Evolutionary conservation across 176 grass and related monocot genomes (phyloP).

Genomic region (Aechmea fasciata): DNA sequence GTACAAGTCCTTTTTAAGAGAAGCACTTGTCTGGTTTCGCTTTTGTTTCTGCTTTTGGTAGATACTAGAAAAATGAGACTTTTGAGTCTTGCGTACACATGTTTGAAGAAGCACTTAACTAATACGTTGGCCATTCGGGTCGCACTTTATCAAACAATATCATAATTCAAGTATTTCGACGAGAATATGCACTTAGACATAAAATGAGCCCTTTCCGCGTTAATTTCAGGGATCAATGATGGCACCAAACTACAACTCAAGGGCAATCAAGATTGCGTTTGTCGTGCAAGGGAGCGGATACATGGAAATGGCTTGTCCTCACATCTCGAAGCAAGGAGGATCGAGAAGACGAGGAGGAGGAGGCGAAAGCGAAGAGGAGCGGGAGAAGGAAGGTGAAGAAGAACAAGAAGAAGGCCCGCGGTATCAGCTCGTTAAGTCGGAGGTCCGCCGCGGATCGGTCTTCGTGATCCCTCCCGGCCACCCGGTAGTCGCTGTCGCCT

Average conservation of each 20-base stretch:
- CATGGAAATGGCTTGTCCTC: constrained; percentile 75
- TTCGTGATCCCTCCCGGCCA: constrained; percentile 41
- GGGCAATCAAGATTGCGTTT: constrained; percentile 35
- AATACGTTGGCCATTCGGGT: background rate
- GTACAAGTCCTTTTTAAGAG: no score
- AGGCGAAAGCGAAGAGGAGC: background rate
- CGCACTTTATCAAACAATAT: background rate
- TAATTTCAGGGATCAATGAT: constrained; percentile 59
- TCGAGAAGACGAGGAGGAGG: background rate
- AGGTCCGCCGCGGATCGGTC: constrained; percentile 21
- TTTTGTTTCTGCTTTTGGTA: no score
- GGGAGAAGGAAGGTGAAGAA: background rate
- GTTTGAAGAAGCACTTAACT: background rate
- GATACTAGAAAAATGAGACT: no score
- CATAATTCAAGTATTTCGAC: background rate
- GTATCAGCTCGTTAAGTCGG: constrained; percentile 27
- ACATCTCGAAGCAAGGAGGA: constrained; percentile 7
- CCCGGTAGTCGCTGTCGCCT: constrained; percentile 38
- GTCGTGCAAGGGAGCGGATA: constrained; percentile 38
- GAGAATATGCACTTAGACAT: background rate
- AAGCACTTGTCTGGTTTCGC: no score
- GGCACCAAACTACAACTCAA: constrained; percentile 46
- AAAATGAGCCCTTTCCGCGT: background rate
- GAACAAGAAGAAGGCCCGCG: constrained; percentile 1
- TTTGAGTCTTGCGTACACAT: background rate